A percentile compares a stretch with the other conserved stretches of the same genome.
phyloP scores from a whole-genome alignment of 495 filamentous ascomycete genomes.

The Chaetomium fimeti region DNA sequence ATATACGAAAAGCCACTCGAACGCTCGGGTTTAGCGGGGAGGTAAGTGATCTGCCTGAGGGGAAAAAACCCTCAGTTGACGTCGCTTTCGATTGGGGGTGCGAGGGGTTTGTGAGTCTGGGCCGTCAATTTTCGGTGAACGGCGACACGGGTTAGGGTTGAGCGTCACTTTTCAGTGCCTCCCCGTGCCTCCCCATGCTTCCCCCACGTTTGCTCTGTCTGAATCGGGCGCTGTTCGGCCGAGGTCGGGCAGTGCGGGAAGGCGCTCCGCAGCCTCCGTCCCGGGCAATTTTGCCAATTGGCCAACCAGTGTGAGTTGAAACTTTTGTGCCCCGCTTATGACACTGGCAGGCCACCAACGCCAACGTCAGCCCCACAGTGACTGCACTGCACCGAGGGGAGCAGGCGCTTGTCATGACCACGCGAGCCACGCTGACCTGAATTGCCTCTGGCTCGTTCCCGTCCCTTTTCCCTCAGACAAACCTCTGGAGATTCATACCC shows the following conservation, averaged over 20 bases:
- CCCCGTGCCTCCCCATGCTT: too few relatives aligned
- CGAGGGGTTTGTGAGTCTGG: too few relatives aligned
- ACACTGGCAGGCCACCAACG: neutral
- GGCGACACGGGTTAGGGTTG: neutral
- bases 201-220: neutral
- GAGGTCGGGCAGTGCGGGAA: constrained; percentile 22
- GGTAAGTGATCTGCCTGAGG: too few relatives aligned
- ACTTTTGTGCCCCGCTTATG: constrained; percentile 16
- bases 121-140: too few relatives aligned
- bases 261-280: constrained; percentile 9
- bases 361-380: constrained; percentile 7
- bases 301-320: constrained; percentile 22
- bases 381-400: constrained; percentile 9
- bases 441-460: neutral
- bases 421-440: constrained; percentile 7
- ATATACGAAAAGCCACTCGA: too few relatives aligned
- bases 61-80: too few relatives aligned
- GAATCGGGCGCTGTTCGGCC: constrained; percentile 7
- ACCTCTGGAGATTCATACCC: neutral
- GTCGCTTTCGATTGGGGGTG: too few relatives aligned
- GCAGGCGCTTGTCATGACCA: neutral
- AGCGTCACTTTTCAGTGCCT: too few relatives aligned
- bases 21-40: too few relatives aligned
- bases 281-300: constrained; percentile 17
- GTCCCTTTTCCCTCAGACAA: neutral